Evolutionary conservation across 1,284 basidiomycete species (phyloP).

Genomic region (Mycosarcoma maydis): DNA sequence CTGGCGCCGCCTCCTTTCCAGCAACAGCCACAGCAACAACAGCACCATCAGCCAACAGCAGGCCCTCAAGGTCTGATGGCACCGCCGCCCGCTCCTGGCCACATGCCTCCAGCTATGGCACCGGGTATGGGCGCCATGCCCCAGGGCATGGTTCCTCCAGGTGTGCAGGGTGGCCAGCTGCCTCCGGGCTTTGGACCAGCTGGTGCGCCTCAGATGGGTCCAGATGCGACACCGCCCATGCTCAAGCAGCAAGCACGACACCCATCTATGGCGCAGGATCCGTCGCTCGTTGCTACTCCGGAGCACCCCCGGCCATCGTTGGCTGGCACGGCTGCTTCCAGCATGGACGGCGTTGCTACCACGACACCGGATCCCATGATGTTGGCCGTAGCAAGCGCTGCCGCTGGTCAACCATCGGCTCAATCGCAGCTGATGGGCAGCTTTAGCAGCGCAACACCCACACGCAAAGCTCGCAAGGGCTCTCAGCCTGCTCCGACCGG

Average conservation of each 20-base stretch:
- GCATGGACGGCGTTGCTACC: conserved; percentile 22
- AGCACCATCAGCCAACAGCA: too few relatives aligned
- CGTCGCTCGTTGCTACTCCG: conserved; percentile 14
- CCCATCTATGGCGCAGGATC: conserved; percentile 36
- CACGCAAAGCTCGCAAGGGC: conserved; percentile 18
- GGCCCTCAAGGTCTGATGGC: conserved; percentile 43
- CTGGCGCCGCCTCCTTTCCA: conserved; percentile 28
- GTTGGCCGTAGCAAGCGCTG: conserved; percentile 45
- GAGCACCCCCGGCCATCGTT: conserved; percentile 27
- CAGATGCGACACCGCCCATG: conserved; percentile 18
- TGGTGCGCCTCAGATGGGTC: conserved; percentile 19
- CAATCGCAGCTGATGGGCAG: conserved; percentile 39
- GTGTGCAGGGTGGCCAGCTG: conserved; percentile 19
- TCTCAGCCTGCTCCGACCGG: conserved; percentile 14
- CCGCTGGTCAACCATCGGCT: conserved; percentile 27
- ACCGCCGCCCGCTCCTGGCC: conserved; percentile 43
- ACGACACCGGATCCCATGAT: conserved; percentile 29
- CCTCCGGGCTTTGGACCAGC: conserved; percentile 23
- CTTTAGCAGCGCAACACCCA: conserved; percentile 16
- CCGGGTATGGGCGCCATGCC: conserved; percentile 30
- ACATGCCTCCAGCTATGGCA: conserved; percentile 28
- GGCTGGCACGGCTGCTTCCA: conserved; percentile 11
- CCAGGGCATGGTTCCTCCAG: conserved; percentile 21
- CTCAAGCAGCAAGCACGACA: conserved; percentile 42
- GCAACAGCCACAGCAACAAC: conserved; percentile 15